phyloP scores from a whole-genome alignment of 1,139 yeast genomes.

The Hansenula sp. region DNA sequence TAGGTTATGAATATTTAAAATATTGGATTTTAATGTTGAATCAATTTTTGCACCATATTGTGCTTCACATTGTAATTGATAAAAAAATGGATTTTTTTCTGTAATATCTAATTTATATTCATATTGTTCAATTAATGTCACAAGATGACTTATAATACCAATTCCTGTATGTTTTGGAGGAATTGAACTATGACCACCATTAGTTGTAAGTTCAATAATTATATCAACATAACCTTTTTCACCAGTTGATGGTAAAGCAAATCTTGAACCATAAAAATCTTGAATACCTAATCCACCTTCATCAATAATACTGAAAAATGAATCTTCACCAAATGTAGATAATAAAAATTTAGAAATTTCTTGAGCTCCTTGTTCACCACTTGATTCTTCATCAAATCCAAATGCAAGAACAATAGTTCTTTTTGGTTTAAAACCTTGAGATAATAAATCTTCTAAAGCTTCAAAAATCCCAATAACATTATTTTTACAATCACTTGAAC shows the following conservation, averaged over 20 bases:
- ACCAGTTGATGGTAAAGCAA: constrained; percentile 49
- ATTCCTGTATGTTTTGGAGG: constrained; percentile 71
- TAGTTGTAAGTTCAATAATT: constrained; percentile 40
- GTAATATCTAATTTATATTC: too few relatives aligned
- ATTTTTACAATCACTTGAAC: constrained; percentile 52
- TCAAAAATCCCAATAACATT: constrained; percentile 47
- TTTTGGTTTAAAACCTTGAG: constrained; percentile 35
- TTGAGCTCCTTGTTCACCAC: constrained; percentile 47
- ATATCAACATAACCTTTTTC: constrained; percentile 63
- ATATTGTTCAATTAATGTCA: constrained; percentile 37
- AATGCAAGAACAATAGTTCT: constrained; percentile 48
- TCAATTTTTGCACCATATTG: too few relatives aligned
- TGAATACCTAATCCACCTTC: constrained; percentile 39
- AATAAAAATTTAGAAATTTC: constrained; percentile 33
- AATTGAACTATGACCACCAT: constrained; percentile 66
- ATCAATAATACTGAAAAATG: constrained; percentile 47
- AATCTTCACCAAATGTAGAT: constrained; percentile 41
- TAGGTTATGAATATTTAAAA: too few relatives aligned
- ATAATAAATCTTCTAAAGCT: constrained; percentile 40
- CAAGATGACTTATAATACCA: constrained; percentile 54
- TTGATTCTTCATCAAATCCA: constrained; percentile 62
- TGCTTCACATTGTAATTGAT: too few relatives aligned
- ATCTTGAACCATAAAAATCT: constrained; percentile 36
- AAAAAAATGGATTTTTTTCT: too few relatives aligned
- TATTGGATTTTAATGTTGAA: too few relatives aligned